These are phyloP conservation scores for Yamadazyma philogaea DNA, from an alignment of 805 yeast species.

Conservation along the genomic window DNA sequence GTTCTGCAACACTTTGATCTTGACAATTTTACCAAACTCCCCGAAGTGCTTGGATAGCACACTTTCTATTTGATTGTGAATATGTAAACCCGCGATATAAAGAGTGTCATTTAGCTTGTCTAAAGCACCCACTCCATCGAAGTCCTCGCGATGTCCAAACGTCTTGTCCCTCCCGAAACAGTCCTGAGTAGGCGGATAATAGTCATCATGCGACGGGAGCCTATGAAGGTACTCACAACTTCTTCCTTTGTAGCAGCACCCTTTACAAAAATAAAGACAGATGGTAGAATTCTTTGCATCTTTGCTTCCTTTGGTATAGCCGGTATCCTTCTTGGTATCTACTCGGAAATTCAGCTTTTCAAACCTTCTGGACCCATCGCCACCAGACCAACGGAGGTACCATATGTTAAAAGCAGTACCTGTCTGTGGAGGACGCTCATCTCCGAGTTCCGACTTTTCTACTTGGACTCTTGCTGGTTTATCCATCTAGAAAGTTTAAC, in stretches of 20 bases:
- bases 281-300: conserved; percentile 42
- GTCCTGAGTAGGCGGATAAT: conserved; percentile 62
- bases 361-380: conserved; percentile 48
- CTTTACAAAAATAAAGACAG: conserved; percentile 86
- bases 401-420: conserved; percentile 83
- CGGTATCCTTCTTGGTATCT: conserved; percentile 60
- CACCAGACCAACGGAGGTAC: conserved; percentile 88
- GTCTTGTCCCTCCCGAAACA: conserved; percentile 92
- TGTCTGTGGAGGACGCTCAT: conserved; percentile 70
- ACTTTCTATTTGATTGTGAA: conserved; percentile 38
- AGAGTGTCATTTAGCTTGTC: conserved; percentile 66
- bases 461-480: conserved; percentile 72
- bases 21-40: conserved; percentile 74
- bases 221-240: conserved; percentile 78
- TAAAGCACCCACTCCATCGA: conserved; percentile 91
- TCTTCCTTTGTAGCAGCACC: conserved; percentile 77
- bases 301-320: conserved; percentile 68
- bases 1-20: conserved; percentile 55
- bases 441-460: conserved; percentile 54
- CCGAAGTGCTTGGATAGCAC: conserved; percentile 46
- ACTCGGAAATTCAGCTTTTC: conserved; percentile 58
- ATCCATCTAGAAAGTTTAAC: neutral
- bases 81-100: conserved; percentile 62
- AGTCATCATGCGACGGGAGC: conserved; percentile 61
- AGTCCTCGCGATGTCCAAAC: conserved; percentile 80